Evolutionary conservation across 495 filamentous ascomycete genomes (phyloP).

Genomic region (Amorphotheca resinae): DNA sequence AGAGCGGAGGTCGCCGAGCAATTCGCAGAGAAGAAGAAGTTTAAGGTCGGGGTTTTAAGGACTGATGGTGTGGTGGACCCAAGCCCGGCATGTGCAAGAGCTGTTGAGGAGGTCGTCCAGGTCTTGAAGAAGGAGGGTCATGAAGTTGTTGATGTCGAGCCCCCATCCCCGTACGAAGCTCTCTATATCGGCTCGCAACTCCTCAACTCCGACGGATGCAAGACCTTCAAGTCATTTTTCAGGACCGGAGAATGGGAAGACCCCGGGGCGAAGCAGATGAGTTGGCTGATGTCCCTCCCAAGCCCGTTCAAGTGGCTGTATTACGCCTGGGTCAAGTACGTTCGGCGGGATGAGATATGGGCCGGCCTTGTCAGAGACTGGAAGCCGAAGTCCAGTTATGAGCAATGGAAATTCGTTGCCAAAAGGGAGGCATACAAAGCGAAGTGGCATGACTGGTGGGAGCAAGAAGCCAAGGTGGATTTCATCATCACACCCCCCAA

Average conservation of each 20-base stretch:
- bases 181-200: slow-evolving; percentile 72
- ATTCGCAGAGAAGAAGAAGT: slow-evolving; percentile 42
- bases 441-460: slow-evolving; percentile 76
- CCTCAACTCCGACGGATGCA: slow-evolving; percentile 77
- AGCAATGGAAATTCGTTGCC: slow-evolving; percentile 72
- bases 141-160: slow-evolving; percentile 59
- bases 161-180: slow-evolving; percentile 57
- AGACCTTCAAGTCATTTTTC: slow-evolving; percentile 67
- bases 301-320: slow-evolving; percentile 71
- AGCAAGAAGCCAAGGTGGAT: slow-evolving; percentile 53
- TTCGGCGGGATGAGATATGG: slow-evolving; percentile 62
- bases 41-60: slow-evolving; percentile 66
- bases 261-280: slow-evolving; percentile 61
- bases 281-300: slow-evolving; percentile 59
- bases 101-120: slow-evolving; percentile 53
- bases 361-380: slow-evolving; percentile 64
- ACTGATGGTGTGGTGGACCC: slow-evolving; percentile 83
- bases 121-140: slow-evolving; percentile 63
- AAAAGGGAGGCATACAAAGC: slow-evolving; percentile 65
- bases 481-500: slow-evolving; percentile 78
- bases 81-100: slow-evolving; percentile 70
- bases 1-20: slow-evolving; percentile 44
- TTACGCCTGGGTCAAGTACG: slow-evolving; percentile 77
- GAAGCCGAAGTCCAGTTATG: slow-evolving; percentile 52
- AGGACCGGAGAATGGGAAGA: slow-evolving; percentile 72